Evolutionary conservation across 345 rosid genomes (phyloP), one percentile per base, ranked within the genome.

Genomic region (Erysimum cheiranthoides): DNA sequence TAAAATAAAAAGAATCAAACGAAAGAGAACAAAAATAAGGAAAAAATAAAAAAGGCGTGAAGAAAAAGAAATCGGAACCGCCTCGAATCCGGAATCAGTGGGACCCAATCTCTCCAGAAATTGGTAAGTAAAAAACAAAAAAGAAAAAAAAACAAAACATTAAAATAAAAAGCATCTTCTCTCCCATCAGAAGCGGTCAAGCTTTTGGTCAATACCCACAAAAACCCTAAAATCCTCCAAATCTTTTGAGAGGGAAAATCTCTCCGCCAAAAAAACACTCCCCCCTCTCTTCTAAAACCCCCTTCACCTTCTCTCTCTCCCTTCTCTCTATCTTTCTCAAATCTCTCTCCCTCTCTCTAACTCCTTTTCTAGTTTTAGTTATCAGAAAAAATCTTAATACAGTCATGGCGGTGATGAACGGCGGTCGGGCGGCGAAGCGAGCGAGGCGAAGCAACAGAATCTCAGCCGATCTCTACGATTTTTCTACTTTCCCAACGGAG

Each of bases 381-480:
- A 42, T 68, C 35, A 5, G 64, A 4, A 69, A 52, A 49, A 67
- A 58, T 47, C 21, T 49, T 16, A 8, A 21, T 67, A 73, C 67
- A 52, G 61, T 61, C 39, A 64, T 74, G 75, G 76, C 66, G 75
- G 80, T 75, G 62, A 73, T 53, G 76, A 75, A 75, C 71, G 79
- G 61, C 56, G 73, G 62, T 77, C 76, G 89, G 62, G 86, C 90
- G 5, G 52, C 82, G 18, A 88, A 90, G 79, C 80, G 89, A 57
- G 78, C 79, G 39, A 84, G 76, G 49, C 75, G 86, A 45, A 80
- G 73, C 82, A 75, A 49, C 77, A 71, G 88, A 32, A 66, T 86
- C 74, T 84, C 86, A 6, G 88, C 91, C 35, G 85, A 84, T 77
- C 84, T 79, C 42, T 65, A 80, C 79, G 85, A 85, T 65, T 81